Evolutionary conservation across 495 filamentous ascomycete genomes (phyloP), one percentile per base, ranked within the genome.

Genomic region (Podospora pseudoanserina): DNA sequence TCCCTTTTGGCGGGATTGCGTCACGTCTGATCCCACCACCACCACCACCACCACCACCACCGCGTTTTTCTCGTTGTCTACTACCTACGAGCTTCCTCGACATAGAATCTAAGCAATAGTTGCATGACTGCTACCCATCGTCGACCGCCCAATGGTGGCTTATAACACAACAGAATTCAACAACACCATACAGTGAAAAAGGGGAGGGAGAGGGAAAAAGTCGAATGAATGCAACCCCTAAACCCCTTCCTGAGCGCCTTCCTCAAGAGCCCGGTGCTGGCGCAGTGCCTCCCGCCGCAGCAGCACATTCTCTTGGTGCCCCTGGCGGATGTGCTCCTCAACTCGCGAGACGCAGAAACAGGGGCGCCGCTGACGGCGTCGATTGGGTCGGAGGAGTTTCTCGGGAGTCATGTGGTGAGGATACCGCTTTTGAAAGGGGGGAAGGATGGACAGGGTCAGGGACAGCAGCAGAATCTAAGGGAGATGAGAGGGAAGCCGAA

Each of bases 191-290:
- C 55, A 28, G 67, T 32, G 68, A 65, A 70, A 69, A 68, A 66
- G 69, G 69, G 71, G 65, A 65, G 68, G 69, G 71, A 64, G 63
- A 68, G 70, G 68, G 54, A 65, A 54, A 72, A 67, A 71, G 73
- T 75, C 71, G 77, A 78, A 73, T 79, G 94, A 92, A 97, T 98
- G 94, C 94, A 94, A 89, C 92, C 95, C 83, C 88, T 98, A 89
- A 99, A 98, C 81, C 95, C 96, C 77, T 97, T 97, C 80, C 87
- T 99, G 76, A 89, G 91, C 84, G 92, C 96, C 83, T 97, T 98
- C 90, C 97, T 97, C 86, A 91, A 92, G 83, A 97, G 92, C 85
- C 87, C 91, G 77, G 86, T 97, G 73, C 93, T 92, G 66, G 83
- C 91, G 77, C 96, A 97, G 88, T 98, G 96, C 85, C 86, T 90